phyloP scores from a whole-genome alignment of 495 filamentous ascomycete species.

The Pyrenula massariospora region DNA sequence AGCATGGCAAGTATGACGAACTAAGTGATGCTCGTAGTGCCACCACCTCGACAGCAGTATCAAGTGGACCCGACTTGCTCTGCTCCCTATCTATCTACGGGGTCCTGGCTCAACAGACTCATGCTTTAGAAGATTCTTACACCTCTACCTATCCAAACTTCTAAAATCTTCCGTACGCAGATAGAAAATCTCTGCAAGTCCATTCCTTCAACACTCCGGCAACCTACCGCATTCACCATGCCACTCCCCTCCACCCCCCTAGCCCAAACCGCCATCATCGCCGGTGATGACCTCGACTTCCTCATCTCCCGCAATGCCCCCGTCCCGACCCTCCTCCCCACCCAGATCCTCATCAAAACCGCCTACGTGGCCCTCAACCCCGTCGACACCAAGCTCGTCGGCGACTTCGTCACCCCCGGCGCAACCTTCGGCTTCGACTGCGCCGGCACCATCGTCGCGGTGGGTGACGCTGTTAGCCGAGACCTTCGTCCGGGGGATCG shows the following conservation, averaged over 20 bases:
- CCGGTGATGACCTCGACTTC: neutral
- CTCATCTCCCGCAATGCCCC: slow-evolving; percentile 2
- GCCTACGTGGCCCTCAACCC: slow-evolving; percentile 32
- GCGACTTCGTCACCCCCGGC: slow-evolving; percentile 7
- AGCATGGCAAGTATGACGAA: neutral
- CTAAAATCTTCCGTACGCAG: too few relatives aligned
- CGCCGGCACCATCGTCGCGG: slow-evolving; percentile 30
- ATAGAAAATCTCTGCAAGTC: too few relatives aligned
- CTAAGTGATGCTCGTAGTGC: neutral
- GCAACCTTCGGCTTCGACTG: slow-evolving; percentile 36
- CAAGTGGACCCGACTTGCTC: too few relatives aligned
- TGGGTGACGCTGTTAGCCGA: slow-evolving; percentile 22
- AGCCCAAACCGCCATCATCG: neutral
- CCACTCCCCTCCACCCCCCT: neutral
- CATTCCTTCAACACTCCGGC: neutral
- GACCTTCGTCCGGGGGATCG: slow-evolving; percentile 27
- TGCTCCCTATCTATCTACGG: too few relatives aligned
- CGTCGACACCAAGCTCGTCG: slow-evolving; percentile 34
- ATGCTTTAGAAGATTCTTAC: too few relatives aligned
- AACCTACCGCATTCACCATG: neutral
- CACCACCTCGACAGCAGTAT: too few relatives aligned
- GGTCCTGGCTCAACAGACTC: too few relatives aligned
- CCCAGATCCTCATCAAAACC: slow-evolving; percentile 29
- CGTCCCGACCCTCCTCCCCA: slow-evolving; percentile 7
- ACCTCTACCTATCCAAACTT: too few relatives aligned